phyloP scores from a whole-genome alignment of 164 flowering plant genomes.

The Sextonia rubra region DNA sequence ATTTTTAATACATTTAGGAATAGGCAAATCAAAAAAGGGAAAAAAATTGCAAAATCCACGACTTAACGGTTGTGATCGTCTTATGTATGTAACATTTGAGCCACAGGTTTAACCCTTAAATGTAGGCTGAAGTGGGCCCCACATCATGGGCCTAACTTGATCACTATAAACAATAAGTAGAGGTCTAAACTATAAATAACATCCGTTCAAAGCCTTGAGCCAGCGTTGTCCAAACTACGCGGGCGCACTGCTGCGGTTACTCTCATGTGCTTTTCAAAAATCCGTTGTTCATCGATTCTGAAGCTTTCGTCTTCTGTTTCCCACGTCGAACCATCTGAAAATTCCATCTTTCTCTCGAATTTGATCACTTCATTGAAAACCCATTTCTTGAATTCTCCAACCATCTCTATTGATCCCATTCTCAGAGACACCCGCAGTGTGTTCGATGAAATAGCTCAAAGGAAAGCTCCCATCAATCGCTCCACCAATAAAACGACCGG shows the following conservation, averaged over 20 bases:
- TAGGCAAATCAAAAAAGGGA: too few species aligned
- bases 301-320: not conserved
- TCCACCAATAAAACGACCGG: not conserved
- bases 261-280: not conserved
- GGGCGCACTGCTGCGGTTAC: not conserved
- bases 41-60: too few species aligned
- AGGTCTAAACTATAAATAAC: too few species aligned
- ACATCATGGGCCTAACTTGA: too few species aligned
- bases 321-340: not conserved
- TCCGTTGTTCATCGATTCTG: not conserved
- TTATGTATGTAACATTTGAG: too few species aligned
- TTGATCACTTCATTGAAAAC: not conserved
- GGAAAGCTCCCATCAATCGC: not conserved
- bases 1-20: too few species aligned
- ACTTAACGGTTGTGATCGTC: too few species aligned
- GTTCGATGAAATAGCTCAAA: not conserved
- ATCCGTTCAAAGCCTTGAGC: too few species aligned
- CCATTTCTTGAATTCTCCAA: not conserved
- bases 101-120: too few species aligned
- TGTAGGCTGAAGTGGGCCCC: too few species aligned
- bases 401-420: not conserved
- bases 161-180: too few species aligned
- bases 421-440: not conserved
- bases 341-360: not conserved
- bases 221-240: not conserved